These are phyloP conservation scores for Leccinum subrobustum DNA, from an alignment of 1,284 basidiomycete genomes.

Conservation along the genomic window DNA sequence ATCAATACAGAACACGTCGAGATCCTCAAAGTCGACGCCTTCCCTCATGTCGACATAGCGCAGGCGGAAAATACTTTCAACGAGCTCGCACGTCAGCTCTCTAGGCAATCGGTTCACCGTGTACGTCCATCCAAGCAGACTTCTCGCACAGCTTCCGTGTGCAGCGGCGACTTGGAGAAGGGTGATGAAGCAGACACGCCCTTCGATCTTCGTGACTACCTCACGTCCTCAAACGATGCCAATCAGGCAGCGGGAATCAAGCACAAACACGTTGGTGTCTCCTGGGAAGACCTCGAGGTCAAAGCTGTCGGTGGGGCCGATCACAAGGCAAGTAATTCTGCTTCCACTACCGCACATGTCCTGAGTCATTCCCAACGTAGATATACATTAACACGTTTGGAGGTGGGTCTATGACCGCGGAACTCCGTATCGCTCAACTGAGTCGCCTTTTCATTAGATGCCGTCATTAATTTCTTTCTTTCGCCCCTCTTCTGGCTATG, in stretches of 20 bases:
- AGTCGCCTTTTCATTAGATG: constrained; percentile 44
- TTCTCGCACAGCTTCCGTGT: constrained; percentile 23
- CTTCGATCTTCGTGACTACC: constrained; percentile 77
- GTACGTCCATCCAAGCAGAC: constrained; percentile 21
- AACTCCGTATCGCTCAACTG: not conserved
- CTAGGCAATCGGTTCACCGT: constrained; percentile 22
- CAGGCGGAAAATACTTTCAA: constrained; percentile 55
- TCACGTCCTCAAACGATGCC: constrained; percentile 66
- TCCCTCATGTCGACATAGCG: constrained; percentile 40
- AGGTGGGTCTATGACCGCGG: constrained; percentile 37
- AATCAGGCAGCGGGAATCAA: constrained; percentile 72
- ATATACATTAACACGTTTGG: constrained; percentile 67
- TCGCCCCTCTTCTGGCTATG: constrained; percentile 52
- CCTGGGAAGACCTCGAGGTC: constrained; percentile 76
- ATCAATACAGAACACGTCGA: constrained; percentile 18
- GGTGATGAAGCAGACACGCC: constrained; percentile 34
- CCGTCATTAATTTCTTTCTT: constrained; percentile 57
- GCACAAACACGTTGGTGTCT: constrained; percentile 82
- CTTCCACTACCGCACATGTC: not conserved
- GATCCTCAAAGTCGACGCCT: constrained; percentile 22
- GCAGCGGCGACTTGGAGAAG: constrained; percentile 48
- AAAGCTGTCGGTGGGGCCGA: constrained; percentile 63
- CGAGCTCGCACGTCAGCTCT: constrained; percentile 43
- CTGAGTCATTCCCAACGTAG: constrained; percentile 34
- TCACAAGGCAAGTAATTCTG: constrained; percentile 47